Evolutionary conservation across 75 land plant species (phyloP), one percentile per base, ranked within the genome.

Genomic region (Chamaecyparis obtusa): DNA sequence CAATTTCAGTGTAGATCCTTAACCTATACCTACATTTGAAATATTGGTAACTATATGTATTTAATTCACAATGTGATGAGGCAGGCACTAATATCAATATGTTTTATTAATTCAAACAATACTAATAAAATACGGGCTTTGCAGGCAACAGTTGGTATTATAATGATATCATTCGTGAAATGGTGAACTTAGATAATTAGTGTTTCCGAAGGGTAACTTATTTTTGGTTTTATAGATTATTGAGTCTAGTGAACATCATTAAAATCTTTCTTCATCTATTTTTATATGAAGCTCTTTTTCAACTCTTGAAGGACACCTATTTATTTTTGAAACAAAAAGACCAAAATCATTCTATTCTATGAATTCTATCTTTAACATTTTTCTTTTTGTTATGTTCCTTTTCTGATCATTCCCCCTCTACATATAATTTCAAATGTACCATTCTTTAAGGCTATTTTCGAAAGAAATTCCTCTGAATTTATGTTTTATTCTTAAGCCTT

Each of bases 111-210:
- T 39, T 79, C 48, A 79, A 43, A 80, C 48, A 80, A 43, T 80
- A 39, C 83, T 92, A 92, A 54, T 92, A 92, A 83, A 92, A 92
- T 60, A 92, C 90, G 17, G 93, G 93, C 35, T 89, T 85, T 2
- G 92, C 89, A 84, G 16, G 93, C 93, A 32, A 92, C 93, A 35
- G 93, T 92, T 30, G 90, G 86, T 67, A 92, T 90, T 90, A 90
- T 86, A 44, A 92, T 90, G 48, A 92, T 88, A 88, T 92, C 93
- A 71, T 92, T 90, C 30, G 87, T 89, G n/a, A n/a, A n/a, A n/a
- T n/a, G n/a, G n/a, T n/a, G n/a, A n/a, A n/a, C n/a, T n/a, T n/a
- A n/a, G n/a, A n/a, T n/a, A n/a, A n/a, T n/a, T n/a, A n/a, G n/a
- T n/a, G n/a, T n/a, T n/a, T n/a, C n/a, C n/a, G n/a, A n/a, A n/a